Conservation (phyloP, 306 rosid species). For the Fragaria iinumae region DNA sequence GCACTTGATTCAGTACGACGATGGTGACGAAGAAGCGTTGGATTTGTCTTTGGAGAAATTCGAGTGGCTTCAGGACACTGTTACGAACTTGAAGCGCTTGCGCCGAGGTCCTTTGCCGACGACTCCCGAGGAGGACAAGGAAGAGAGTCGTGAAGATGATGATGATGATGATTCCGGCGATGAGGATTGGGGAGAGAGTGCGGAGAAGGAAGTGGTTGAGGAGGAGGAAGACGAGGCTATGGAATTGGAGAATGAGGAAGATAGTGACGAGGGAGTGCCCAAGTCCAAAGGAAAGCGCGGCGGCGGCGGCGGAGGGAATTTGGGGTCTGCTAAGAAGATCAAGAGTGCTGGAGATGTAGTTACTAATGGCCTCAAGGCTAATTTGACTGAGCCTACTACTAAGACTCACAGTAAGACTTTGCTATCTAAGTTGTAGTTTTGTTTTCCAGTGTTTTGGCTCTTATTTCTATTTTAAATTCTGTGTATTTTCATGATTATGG, state of each 20-base stretch:
- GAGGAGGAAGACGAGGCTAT: conserved; percentile 49
- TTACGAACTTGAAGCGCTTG: conserved; percentile 45
- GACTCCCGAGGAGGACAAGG: conserved; percentile 19
- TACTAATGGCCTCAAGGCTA: conserved; percentile 29
- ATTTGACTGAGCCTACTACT: conserved; percentile 32
- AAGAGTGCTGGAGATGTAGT: conserved; percentile 38
- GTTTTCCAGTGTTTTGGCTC: not conserved
- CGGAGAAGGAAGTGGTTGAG: conserved; percentile 35
- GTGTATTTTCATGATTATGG: not conserved
- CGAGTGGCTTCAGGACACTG: conserved; percentile 53
- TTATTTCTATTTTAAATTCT: no score
- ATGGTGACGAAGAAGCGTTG: conserved; percentile 63
- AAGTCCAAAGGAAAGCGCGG: conserved; percentile 37
- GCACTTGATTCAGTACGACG: conserved; percentile 69
- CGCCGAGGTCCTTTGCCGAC: conserved; percentile 32
- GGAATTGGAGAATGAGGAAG: conserved; percentile 42
- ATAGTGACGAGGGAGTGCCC: conserved; percentile 29
- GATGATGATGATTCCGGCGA: conserved; percentile 74
- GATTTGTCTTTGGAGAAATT: conserved; percentile 60
- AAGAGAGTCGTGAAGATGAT: conserved; percentile 28
- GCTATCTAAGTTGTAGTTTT: no score
- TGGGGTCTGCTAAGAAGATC: conserved; percentile 52
- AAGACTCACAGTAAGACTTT: conserved; percentile 50
- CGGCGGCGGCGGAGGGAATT: conserved; percentile 28
- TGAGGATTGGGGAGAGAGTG: conserved; percentile 75